These are phyloP conservation scores for Zea luxurians DNA, from an alignment of 176 grass and related monocot genomes.

Conservation along the genomic window DNA sequence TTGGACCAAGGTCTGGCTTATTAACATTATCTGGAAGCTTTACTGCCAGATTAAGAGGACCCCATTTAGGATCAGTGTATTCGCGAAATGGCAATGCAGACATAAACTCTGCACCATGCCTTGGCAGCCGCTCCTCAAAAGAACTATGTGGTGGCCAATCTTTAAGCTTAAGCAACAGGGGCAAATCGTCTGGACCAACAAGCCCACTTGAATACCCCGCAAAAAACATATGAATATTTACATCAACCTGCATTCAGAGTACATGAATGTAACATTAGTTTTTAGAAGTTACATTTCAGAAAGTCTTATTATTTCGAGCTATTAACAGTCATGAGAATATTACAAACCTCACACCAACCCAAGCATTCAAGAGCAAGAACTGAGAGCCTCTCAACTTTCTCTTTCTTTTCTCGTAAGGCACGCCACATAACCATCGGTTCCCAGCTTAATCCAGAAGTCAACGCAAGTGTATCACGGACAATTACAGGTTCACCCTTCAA, in stretches of 20 bases:
- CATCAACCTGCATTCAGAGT: conserved; percentile 41
- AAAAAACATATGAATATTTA: conserved; percentile 76
- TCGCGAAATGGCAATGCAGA: conserved; percentile 77
- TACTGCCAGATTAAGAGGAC: conserved; percentile 74
- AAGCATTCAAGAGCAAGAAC: conserved; percentile 68
- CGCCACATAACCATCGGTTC: conserved; percentile 99
- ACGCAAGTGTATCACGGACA: conserved; percentile 62
- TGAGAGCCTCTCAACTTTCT: conserved; percentile 45
- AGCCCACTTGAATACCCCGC: conserved; percentile 56
- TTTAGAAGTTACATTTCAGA: conserved; percentile 11
- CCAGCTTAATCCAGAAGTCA: conserved; percentile 92
- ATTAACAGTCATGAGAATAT: not conserved
- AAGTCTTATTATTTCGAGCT: not conserved
- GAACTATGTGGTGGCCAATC: conserved; percentile 73
- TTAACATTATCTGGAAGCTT: conserved; percentile 40
- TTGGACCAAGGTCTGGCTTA: conserved; percentile 84
- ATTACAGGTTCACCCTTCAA: conserved; percentile 79
- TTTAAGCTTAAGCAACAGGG: conserved; percentile 77
- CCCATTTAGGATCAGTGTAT: conserved; percentile 65
- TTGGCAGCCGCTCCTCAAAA: conserved; percentile 69
- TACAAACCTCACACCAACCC: conserved; percentile 52
- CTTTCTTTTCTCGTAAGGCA: conserved; percentile 63
- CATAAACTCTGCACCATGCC: conserved; percentile 69
- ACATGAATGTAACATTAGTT: not conserved
- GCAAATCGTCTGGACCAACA: conserved; percentile 37